Base-by-base conservation (phyloP, 495 filamentous ascomycete genomes). In the Podospora fimiseda region DNA sequence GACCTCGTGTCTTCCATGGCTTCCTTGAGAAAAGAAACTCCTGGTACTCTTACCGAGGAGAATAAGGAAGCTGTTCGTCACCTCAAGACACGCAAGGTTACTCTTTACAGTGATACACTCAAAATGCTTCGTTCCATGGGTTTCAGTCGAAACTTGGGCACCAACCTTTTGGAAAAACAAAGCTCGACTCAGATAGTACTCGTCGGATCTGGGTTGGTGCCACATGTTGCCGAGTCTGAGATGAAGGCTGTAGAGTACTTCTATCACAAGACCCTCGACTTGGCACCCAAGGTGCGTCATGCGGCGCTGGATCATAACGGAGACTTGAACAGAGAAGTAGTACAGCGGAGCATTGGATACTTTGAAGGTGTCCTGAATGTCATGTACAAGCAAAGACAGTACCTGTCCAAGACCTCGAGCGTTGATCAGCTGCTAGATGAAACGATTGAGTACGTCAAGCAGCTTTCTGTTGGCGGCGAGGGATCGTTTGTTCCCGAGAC, bases 81-180 rank as follows among this genome's bases (percentile, higher is more conserved):
- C 68, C 79, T 97, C 53, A 96, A 95, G 71, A 80, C 81, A 0
- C 78, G 87, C 50, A 99, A 99, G 69, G 83, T 89, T n/a, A 90
- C 87, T 58, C 80, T 96, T 13, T 93, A 92, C 56, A 84, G 88
- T 0, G 92, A 97, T 57, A 89, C 86, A 0, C 71, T 99, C 50
- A 89, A 86, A 60, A 79, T 78, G 6, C 68, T 96, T 2, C 82
- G 89, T 19, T 79, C 85, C 20, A 96, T 97, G 90, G 94, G 94
- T 16, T 80, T 97, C 51, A 85, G 85, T 58, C 81, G 82, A 13
- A 95, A 90, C 63, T 73, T 92, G 18, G 80, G 85, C 53, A 79
- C 74, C 23, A 81, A 83, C 55, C 64, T 82, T 41, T 75, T 96
- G 8, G 76, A 77, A 27, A 80, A 80, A 38, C 94, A 99, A 68